Conservation (phyloP, 345 rosid species). For the Sapria himalayana region DNA sequence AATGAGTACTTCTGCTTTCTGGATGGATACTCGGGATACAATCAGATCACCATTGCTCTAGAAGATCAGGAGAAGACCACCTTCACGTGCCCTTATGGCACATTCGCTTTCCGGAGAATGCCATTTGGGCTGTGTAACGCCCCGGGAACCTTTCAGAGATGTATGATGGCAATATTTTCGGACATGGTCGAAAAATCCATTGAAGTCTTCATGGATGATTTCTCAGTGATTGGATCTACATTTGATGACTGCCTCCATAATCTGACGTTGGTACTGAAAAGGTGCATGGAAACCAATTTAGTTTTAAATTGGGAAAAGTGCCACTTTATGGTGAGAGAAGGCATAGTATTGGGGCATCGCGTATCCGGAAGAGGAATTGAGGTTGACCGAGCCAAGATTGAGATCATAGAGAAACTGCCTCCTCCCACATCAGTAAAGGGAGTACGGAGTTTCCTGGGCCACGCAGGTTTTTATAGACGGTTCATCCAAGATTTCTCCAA, state of each 20-base stretch:
- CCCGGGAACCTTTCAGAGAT: neutral
- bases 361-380: neutral
- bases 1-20: neutral
- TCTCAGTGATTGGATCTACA: neutral
- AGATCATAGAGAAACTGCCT: neutral
- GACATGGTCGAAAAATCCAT: neutral
- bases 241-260: neutral
- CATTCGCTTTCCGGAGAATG: neutral
- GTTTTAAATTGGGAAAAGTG: too few relatives aligned
- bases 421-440: neutral
- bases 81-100: neutral
- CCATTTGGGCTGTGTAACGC: neutral
- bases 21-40: neutral
- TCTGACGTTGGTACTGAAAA: neutral
- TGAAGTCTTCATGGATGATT: conserved; percentile 3
- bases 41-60: neutral
- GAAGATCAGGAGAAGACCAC: conserved; percentile 5
- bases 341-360: neutral
- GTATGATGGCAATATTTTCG: neutral
- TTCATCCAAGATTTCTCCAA: neutral
- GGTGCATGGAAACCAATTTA: neutral
- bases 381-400: neutral
- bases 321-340: conserved; percentile 3
- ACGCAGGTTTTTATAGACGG: neutral
- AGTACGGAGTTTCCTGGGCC: neutral